Percentiles rank a stretch among this genome's conserved stretches.
These are phyloP conservation scores for Trichoderma aggressivum DNA, from an alignment of 2,329 filamentous ascomycete species.

Conservation along the genomic window DNA sequence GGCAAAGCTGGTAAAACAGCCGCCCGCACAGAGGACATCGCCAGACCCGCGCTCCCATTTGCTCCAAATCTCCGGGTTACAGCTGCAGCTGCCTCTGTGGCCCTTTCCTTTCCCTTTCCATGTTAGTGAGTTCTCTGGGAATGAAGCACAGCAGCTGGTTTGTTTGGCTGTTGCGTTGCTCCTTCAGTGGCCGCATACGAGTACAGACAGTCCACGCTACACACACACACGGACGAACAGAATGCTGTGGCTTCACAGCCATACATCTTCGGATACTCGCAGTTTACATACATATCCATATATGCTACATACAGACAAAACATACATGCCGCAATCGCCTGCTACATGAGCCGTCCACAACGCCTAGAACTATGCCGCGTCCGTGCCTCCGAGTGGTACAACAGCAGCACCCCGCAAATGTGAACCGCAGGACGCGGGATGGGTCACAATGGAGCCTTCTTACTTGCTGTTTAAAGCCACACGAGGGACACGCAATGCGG, in stretches of 20 bases:
- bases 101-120: neutral
- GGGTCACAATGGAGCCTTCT: neutral
- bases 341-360: conserved; percentile 14
- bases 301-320: neutral
- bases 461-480: neutral
- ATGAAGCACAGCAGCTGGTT: neutral
- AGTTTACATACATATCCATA: neutral
- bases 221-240: neutral
- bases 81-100: conserved; percentile 2
- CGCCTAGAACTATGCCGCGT: neutral
- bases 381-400: conserved; percentile 5
- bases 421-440: conserved; percentile 10
- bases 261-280: neutral
- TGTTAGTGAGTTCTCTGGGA: neutral
- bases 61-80: conserved; percentile 13
- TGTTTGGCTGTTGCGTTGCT: neutral
- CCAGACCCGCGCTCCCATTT: conserved; percentile 11
- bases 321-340: conserved; percentile 13
- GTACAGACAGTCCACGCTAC: neutral
- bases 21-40: conserved; percentile 1
- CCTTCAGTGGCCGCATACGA: neutral
- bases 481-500: neutral
- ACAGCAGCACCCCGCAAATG: conserved; percentile 18
- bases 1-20: conserved; percentile 17
- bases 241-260: neutral